Conservation (phyloP, 2,329 filamentous ascomycete species). For the Neonectria neomacrospora region DNA sequence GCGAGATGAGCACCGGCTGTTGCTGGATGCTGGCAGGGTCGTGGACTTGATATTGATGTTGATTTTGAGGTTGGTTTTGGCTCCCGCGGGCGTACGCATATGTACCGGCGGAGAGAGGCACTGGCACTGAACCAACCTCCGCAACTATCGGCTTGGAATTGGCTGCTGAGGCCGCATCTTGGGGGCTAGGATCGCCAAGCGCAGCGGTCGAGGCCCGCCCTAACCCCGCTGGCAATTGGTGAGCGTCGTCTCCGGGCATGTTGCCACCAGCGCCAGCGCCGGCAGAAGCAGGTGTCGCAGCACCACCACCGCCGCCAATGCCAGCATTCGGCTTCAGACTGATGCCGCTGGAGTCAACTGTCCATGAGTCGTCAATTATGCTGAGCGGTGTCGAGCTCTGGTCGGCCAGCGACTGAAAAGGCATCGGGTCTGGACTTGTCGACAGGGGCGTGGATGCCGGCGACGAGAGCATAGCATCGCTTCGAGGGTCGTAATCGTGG, state of each 20-base stretch:
- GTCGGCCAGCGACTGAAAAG: constrained; percentile 46
- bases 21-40: background rate
- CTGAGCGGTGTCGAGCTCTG: constrained; percentile 46
- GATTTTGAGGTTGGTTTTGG: background rate
- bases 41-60: background rate
- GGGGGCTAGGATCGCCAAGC: constrained; percentile 17
- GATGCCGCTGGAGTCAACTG: constrained; percentile 1
- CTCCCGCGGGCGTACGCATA: constrained; percentile 1
- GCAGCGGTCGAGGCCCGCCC: constrained; percentile 28
- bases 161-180: constrained; percentile 31
- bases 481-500: constrained; percentile 37
- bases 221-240: constrained; percentile 32
- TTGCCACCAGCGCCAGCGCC: constrained; percentile 32
- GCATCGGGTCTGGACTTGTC: constrained; percentile 43
- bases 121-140: background rate
- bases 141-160: constrained; percentile 33
- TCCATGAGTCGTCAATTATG: constrained; percentile 45
- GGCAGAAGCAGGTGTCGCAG: constrained; percentile 15
- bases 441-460: constrained; percentile 41
- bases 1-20: constrained; percentile 35
- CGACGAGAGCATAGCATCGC: constrained; percentile 38
- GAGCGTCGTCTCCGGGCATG: constrained; percentile 27
- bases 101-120: constrained; percentile 6
- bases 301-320: constrained; percentile 5
- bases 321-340: constrained; percentile 16